Conservation (phyloP, 495 filamentous ascomycete species). For the Neurospora tetraspora region DNA sequence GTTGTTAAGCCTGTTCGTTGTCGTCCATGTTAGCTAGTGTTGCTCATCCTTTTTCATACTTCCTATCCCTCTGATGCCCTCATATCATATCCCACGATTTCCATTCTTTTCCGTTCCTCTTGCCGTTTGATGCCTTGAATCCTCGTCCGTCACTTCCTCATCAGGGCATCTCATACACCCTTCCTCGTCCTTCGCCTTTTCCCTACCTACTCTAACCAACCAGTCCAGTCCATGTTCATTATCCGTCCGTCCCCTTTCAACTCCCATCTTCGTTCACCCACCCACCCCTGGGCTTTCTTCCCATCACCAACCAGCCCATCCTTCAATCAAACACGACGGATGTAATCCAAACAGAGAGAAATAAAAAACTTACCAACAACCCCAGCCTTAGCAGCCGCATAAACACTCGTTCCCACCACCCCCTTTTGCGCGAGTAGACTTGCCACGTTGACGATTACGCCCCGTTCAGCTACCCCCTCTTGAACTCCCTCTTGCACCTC, state of each 20-base stretch:
- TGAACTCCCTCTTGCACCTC: background rate
- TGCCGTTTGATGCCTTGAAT: background rate
- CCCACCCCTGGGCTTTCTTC: background rate
- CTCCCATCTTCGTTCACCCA: background rate
- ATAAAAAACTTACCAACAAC: conserved; percentile 42
- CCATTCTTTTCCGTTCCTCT: background rate
- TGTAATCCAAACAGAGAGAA: background rate
- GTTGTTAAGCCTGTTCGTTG: conserved; percentile 49
- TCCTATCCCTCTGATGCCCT: background rate
- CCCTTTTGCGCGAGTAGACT: conserved; percentile 58
- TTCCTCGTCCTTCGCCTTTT: background rate
- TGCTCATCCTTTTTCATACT: background rate
- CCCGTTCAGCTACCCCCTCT: conserved; percentile 19
- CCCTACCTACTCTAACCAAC: background rate
- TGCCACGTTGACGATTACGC: conserved; percentile 64
- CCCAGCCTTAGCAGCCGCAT: conserved; percentile 74
- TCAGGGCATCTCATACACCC: background rate
- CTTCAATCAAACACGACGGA: background rate
- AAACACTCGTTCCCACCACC: conserved; percentile 55
- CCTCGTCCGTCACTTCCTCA: background rate
- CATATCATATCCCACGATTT: background rate
- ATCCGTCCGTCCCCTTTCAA: background rate
- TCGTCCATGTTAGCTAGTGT: conserved; percentile 3
- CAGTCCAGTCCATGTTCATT: background rate
- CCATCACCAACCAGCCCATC: background rate